Conservation (phyloP, 805 yeast species). For the Candida maris region DNA sequence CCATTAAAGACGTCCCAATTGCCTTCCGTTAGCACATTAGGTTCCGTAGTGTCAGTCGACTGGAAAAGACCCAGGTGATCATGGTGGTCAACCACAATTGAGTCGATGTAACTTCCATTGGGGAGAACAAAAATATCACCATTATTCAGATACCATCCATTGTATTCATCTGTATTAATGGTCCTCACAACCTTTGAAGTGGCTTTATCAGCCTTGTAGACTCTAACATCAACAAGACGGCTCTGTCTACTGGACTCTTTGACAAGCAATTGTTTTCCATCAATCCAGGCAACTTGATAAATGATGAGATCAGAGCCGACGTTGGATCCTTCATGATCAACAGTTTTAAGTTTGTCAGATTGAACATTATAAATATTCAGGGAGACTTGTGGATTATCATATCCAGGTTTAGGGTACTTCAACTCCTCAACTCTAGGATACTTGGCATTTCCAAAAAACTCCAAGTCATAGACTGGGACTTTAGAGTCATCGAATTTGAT, state of each 20-base stretch:
- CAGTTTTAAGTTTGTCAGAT: constrained; percentile 19
- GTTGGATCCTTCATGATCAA: constrained; percentile 29
- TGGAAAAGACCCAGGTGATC: constrained; percentile 64
- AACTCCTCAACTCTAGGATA: constrained; percentile 48
- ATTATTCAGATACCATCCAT: constrained; percentile 51
- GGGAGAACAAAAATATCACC: constrained; percentile 39
- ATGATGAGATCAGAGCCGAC: constrained; percentile 49
- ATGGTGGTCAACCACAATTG: constrained; percentile 50
- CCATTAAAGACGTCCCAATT: constrained; percentile 51
- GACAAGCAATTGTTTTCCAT: constrained; percentile 44
- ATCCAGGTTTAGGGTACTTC: constrained; percentile 75
- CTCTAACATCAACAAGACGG: constrained; percentile 47
- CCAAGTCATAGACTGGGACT: constrained; percentile 51
- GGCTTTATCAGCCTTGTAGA: constrained; percentile 33
- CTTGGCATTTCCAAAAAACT: constrained; percentile 41
- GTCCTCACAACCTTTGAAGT: constrained; percentile 39
- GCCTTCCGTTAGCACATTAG: constrained; percentile 43
- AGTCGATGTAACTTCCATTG: constrained; percentile 59
- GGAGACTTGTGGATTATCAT: constrained; percentile 51
- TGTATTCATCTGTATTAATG: constrained; percentile 41
- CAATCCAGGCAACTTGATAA: constrained; percentile 62
- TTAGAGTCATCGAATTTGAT: constrained; percentile 56
- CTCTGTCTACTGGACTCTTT: constrained; percentile 65
- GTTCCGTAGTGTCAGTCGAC: constrained; percentile 38
- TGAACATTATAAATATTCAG: constrained; percentile 41